A percentile compares a stretch with the other conserved stretches of the same genome.
Conservation (phyloP, 2,329 filamentous ascomycete species). For the Exophiala sp. region DNA sequence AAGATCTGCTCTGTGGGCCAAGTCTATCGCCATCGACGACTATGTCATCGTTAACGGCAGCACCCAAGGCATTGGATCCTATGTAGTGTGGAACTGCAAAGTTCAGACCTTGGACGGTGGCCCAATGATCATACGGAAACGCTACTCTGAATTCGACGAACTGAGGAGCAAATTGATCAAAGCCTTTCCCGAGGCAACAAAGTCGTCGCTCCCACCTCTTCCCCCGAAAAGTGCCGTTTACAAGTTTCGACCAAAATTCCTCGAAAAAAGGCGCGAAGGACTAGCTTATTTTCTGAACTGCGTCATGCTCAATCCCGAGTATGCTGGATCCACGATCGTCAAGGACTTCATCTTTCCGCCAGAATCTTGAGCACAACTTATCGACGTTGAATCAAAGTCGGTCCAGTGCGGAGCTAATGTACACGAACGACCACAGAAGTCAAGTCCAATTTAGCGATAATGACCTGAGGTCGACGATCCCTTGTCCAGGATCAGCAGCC, state of each 20-base stretch:
- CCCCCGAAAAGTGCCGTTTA: constrained; percentile 88
- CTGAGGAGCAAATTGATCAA: constrained; percentile 68
- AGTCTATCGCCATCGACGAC: constrained; percentile 59
- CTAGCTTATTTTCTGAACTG: constrained; percentile 93
- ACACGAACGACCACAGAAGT: background rate
- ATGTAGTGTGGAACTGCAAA: constrained; percentile 89
- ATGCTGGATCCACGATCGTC: constrained; percentile 82
- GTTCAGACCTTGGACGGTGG: constrained; percentile 75
- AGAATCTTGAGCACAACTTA: constrained; percentile 25
- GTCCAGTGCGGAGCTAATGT: background rate
- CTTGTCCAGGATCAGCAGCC: background rate
- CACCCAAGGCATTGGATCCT: constrained; percentile 64
- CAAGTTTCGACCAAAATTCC: constrained; percentile 74
- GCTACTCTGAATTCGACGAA: constrained; percentile 92
- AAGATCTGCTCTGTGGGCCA: constrained; percentile 60
- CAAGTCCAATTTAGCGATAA: too few relatives aligned
- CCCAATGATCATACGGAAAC: constrained; percentile 55
- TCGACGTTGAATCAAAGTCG: background rate
- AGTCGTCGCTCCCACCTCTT: constrained; percentile 66
- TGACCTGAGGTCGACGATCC: too few relatives aligned
- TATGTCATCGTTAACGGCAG: constrained; percentile 58
- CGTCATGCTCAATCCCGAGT: constrained; percentile 87
- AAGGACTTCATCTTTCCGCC: constrained; percentile 78
- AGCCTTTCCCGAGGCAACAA: constrained; percentile 80
- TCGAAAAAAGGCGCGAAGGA: constrained; percentile 77